Conservation (phyloP, 2,329 filamentous ascomycete genomes). For the Fusarium caatingaense region DNA sequence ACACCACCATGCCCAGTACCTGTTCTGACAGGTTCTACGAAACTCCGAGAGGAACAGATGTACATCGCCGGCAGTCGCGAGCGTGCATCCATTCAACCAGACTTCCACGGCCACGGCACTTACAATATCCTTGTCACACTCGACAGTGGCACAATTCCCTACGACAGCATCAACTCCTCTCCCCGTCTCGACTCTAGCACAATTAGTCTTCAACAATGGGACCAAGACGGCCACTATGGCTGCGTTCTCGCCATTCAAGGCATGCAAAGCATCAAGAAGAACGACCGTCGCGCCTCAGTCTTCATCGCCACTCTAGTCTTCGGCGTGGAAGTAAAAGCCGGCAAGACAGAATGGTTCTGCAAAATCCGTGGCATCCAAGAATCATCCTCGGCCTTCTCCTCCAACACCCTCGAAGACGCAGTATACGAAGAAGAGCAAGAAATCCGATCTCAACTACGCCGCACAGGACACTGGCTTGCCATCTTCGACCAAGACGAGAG, state of each 20-base stretch:
- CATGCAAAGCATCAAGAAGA: constrained; percentile 26
- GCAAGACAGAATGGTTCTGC: constrained; percentile 22
- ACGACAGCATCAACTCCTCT: constrained; percentile 16
- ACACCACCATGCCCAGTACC: constrained; percentile 9
- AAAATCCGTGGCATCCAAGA: constrained; percentile 13
- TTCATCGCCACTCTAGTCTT: constrained; percentile 22
- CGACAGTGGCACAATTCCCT: constrained; percentile 9
- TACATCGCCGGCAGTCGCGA: constrained; percentile 21
- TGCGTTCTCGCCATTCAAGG: constrained; percentile 18
- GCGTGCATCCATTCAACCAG: constrained; percentile 3
- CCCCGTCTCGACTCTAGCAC: constrained; percentile 8
- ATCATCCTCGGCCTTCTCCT: not conserved
- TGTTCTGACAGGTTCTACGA: not conserved
- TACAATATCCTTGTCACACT: constrained; percentile 14
- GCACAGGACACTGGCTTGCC: constrained; percentile 7
- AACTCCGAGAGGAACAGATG: constrained; percentile 18
- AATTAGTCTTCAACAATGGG: constrained; percentile 9
- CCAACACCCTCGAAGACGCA: not conserved
- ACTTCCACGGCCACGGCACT: constrained; percentile 9
- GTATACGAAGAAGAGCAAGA: constrained; percentile 23
- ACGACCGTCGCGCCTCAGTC: constrained; percentile 19
- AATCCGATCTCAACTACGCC: not conserved
- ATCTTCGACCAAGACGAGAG: constrained; percentile 17
- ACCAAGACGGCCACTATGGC: constrained; percentile 12
- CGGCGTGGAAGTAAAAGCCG: constrained; percentile 1